Conservation (phyloP, 805 yeast species). For the Millerozyma acaciae region DNA sequence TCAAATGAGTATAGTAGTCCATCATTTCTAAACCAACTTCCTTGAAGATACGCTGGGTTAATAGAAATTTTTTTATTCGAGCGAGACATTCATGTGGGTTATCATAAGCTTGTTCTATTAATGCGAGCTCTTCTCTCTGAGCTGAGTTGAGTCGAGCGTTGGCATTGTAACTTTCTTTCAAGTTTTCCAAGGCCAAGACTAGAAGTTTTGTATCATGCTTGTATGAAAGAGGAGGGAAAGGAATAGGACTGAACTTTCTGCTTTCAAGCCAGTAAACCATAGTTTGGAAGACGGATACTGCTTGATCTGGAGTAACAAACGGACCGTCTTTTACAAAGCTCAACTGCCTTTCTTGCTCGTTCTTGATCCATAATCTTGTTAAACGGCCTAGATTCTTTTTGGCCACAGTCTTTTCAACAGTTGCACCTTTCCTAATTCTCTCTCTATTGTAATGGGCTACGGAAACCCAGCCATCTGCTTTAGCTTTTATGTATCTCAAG, state of each 20-base stretch:
- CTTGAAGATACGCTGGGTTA: constrained; percentile 89
- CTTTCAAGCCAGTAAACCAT: constrained; percentile 91
- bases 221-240: constrained; percentile 89
- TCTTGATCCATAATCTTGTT: constrained; percentile 87
- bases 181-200: constrained; percentile 81
- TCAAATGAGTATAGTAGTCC: constrained; percentile 80
- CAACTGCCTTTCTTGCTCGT: constrained; percentile 86
- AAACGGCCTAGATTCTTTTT: constrained; percentile 89
- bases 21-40: constrained; percentile 85
- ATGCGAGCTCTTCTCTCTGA: constrained; percentile 88
- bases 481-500: constrained; percentile 85
- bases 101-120: constrained; percentile 95
- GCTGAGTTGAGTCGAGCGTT: constrained; percentile 75
- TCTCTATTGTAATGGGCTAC: constrained; percentile 92
- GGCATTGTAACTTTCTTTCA: constrained; percentile 69
- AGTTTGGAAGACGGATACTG: constrained; percentile 78
- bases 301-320: constrained; percentile 78
- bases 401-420: constrained; percentile 91
- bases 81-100: constrained; percentile 91
- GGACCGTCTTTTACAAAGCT: constrained; percentile 84
- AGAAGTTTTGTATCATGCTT: constrained; percentile 90
- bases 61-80: constrained; percentile 72
- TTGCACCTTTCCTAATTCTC: constrained; percentile 80
- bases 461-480: constrained; percentile 95
- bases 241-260: constrained; percentile 78